Evolutionary conservation across 2,329 filamentous ascomycete species (phyloP), one percentile per base, ranked within the genome.

Genomic region (Sclerotinia minor): DNA sequence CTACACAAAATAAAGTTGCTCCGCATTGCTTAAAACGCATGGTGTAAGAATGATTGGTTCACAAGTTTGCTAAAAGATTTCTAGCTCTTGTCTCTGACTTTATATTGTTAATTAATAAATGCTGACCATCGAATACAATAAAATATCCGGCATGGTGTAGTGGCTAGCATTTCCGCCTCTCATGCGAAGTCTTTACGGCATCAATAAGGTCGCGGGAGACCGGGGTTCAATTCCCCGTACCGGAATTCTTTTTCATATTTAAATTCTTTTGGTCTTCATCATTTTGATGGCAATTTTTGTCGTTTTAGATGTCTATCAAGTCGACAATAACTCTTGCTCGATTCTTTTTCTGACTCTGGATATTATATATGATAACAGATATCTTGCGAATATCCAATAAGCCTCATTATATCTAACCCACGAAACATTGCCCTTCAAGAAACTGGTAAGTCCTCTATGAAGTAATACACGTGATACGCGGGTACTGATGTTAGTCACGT

Each of bases 161-260:
- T 66, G 64, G 64, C 64, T 59, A 66, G 53, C 64, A 50, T 59
- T 66, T 66, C 61, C 44, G 64, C 64, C 53, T 66, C 64, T 66
- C 53, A 65, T 44, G 21, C 9, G 9, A 21, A n/a, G 26, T 2
- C 3, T 8, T 19, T 11, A 6, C 1, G 11, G 41, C 15, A 32
- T 29, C 8, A 26, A 32, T 54, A 29, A 54, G 13, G 35, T 17
- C 61, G 61, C 61, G 50, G 61, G 61, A 55, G 61, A 66, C 64
- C 64, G 64, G 44, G 64, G 64, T 60, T 66, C 64, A 66, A 66
- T 66, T 66, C 53, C 64, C 54, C 53, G 54, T 66, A 38, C 45
- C 32, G 54, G 64, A 66, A 66, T 24, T 2, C 0, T 1, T 57
- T 65, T 65, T 7, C 9, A 17, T 26, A 26, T 26, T 26, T 7